phyloP scores from a whole-genome alignment of 805 yeast genomes.

The Saccharomycopsis malanga region DNA sequence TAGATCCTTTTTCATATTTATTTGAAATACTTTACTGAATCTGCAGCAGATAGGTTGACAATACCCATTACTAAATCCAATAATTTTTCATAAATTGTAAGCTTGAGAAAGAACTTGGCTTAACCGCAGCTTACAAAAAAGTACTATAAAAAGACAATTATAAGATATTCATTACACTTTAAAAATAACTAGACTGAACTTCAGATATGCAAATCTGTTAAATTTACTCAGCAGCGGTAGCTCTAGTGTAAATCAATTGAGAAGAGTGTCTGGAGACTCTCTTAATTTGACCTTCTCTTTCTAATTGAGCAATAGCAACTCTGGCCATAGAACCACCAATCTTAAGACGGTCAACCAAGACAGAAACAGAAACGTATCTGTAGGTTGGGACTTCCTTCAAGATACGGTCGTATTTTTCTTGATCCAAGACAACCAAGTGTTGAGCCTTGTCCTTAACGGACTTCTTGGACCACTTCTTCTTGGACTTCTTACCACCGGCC shows the following conservation, averaged over 20 bases:
- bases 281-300: conserved; percentile 89
- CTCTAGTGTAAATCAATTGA: conserved; percentile 92
- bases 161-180: too few relatives aligned
- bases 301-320: conserved; percentile 94
- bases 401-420: conserved; percentile 98
- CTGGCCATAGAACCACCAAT: conserved; percentile 99
- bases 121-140: too few relatives aligned
- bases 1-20: too few relatives aligned
- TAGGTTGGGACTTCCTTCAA: conserved; percentile 98
- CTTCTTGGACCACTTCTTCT: conserved; percentile 99
- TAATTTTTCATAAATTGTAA: too few relatives aligned
- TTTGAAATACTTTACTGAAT: too few relatives aligned
- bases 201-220: too few relatives aligned
- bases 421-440: conserved; percentile 95
- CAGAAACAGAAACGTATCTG: conserved; percentile 97
- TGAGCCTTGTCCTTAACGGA: conserved; percentile 99
- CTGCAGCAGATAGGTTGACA: too few relatives aligned
- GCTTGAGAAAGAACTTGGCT: too few relatives aligned
- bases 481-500: conserved; percentile 99
- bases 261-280: conserved; percentile 92
- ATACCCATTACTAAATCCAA: too few relatives aligned
- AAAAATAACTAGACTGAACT: too few relatives aligned
- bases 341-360: conserved; percentile 98
- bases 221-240: conserved; percentile 58
- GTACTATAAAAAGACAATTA: too few relatives aligned